Conservation (phyloP, 2,329 filamentous ascomycete species). For the Alternaria dauci region DNA sequence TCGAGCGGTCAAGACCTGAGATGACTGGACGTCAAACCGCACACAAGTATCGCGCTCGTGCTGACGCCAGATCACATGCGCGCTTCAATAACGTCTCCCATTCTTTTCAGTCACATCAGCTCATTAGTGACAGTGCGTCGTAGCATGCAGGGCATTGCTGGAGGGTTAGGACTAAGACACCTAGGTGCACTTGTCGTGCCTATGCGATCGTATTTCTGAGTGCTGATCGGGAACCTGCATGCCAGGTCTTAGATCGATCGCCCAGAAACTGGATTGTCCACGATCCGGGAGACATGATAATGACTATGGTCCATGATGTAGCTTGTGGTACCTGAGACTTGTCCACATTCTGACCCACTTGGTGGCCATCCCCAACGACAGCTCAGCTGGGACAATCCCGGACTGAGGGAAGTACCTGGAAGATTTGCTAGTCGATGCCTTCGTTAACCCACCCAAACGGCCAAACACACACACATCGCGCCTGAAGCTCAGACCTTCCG, state of each 20-base stretch:
- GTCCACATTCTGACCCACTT: neutral
- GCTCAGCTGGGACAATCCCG: neutral
- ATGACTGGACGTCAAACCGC: neutral
- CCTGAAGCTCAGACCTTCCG: neutral
- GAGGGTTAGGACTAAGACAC: neutral
- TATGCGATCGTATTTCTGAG: neutral
- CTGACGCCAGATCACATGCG: constrained; percentile 20
- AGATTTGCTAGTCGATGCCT: neutral
- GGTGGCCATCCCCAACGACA: neutral
- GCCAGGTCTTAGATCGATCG: constrained; percentile 15
- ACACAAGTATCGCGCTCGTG: constrained; percentile 6
- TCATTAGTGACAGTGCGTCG: neutral
- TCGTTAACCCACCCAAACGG: constrained; percentile 10
- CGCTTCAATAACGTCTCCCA: constrained; percentile 14
- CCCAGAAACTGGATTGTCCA: constrained; percentile 1
- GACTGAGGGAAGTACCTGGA: neutral
- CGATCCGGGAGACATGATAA: constrained; percentile 7
- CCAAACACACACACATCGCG: constrained; percentile 1
- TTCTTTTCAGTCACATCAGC: neutral
- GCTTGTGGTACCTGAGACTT: constrained; percentile 10
- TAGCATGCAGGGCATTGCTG: neutral
- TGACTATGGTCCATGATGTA: constrained; percentile 5
- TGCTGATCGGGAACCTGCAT: constrained; percentile 8
- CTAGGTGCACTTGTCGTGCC: neutral
- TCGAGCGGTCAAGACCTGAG: constrained; percentile 6